Evolutionary conservation across 768 basidiomycete genomes (phyloP).

Genomic region (Hygrocybe coccinea): DNA sequence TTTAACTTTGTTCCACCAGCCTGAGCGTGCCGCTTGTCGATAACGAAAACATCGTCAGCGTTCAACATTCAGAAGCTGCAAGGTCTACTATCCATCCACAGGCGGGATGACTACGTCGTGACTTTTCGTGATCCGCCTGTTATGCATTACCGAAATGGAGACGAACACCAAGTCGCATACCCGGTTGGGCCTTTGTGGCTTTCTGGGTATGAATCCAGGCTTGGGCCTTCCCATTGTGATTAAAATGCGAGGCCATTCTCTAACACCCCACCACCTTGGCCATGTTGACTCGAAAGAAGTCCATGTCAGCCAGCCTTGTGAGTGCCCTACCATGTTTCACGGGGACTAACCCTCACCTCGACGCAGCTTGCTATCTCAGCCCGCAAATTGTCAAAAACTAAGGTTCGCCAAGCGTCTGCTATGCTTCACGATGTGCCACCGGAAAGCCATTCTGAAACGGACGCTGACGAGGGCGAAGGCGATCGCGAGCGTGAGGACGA

Average conservation of each 20-base stretch:
- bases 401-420: background rate
- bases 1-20: too few species aligned
- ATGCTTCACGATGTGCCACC: background rate
- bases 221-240: background rate
- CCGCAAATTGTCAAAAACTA: background rate
- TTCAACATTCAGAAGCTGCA: too few species aligned
- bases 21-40: too few species aligned
- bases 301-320: background rate
- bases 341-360: background rate
- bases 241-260: background rate
- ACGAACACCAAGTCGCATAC: background rate
- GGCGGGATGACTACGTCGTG: too few species aligned
- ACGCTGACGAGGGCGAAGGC: background rate
- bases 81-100: too few species aligned
- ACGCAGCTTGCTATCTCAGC: background rate
- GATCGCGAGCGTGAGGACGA: constrained; percentile 26
- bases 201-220: background rate
- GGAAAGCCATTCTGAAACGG: background rate
- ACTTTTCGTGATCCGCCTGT: too few species aligned
- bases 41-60: too few species aligned
- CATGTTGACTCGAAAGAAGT: background rate
- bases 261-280: background rate
- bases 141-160: background rate
- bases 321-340: background rate
- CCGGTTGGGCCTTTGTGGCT: too few species aligned